Percentiles rank a stretch among this genome's conserved stretches.
phyloP scores from a whole-genome alignment of 441 rosid species.

The California macrophylla region DNA sequence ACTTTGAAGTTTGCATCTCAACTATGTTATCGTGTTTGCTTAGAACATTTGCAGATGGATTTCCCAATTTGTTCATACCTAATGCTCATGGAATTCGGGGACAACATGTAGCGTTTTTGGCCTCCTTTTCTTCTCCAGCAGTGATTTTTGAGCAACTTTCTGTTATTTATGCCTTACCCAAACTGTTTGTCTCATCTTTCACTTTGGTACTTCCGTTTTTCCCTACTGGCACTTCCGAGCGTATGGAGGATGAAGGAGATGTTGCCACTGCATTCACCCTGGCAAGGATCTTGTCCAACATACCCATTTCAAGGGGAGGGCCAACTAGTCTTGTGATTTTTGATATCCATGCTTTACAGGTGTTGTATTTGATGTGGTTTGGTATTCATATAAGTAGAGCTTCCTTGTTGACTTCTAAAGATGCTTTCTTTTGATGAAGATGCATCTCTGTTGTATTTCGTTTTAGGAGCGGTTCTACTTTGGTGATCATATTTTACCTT shows the following conservation, averaged over 20 bases:
- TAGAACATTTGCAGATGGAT: background rate
- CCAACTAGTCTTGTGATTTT: conserved; percentile 89
- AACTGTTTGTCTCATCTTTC: conserved; percentile 6
- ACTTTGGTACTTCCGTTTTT: conserved; percentile 77
- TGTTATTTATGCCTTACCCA: conserved; percentile 1
- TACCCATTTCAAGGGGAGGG: conserved; percentile 79
- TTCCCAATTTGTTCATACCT: conserved; percentile 58
- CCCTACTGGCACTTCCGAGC: conserved; percentile 90
- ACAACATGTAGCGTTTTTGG: conserved; percentile 78
- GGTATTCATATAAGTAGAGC: background rate
- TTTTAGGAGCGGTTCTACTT: conserved; percentile 86
- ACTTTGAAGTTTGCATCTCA: background rate
- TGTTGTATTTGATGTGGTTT: background rate
- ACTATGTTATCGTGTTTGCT: background rate
- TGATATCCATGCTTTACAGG: conserved; percentile 97
- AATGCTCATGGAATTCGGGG: conserved; percentile 92
- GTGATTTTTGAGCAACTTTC: conserved; percentile 76
- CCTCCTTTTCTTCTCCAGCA: conserved; percentile 75
- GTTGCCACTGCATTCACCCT: conserved; percentile 52
- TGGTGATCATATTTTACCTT: conserved; percentile 77
- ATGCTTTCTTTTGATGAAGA: background rate
- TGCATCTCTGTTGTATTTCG: conserved; percentile 7
- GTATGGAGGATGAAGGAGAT: conserved; percentile 75
- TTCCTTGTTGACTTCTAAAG: background rate
- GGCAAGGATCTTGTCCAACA: conserved; percentile 77